These are phyloP conservation scores for Agrostemma githago DNA, from an alignment of 148 eudicot species.

Conservation along the genomic window DNA sequence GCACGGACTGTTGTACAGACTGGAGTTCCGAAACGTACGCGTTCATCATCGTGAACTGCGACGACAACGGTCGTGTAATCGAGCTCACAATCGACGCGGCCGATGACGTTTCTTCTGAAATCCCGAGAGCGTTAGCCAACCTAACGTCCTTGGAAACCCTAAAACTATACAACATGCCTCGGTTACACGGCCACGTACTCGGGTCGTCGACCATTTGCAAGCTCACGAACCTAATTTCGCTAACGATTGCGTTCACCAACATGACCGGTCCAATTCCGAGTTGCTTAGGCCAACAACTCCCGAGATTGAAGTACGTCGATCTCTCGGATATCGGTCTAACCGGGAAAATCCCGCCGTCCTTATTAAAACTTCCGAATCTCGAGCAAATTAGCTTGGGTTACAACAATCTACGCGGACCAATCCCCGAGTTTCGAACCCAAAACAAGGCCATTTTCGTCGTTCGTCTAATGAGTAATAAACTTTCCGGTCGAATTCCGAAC, in stretches of 20 bases:
- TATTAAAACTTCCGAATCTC: neutral
- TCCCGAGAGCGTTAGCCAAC: neutral
- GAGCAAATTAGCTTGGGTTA: neutral
- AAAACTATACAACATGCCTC: neutral
- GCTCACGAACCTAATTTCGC: neutral
- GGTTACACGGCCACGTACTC: neutral
- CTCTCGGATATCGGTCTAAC: neutral
- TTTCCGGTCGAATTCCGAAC: neutral
- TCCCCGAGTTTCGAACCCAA: neutral
- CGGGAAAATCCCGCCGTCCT: neutral
- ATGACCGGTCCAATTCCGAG: neutral
- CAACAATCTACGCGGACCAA: neutral
- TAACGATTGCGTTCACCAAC: neutral
- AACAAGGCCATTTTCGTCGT: neutral
- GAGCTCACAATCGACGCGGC: neutral
- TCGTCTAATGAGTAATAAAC: neutral
- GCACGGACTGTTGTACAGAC: neutral
- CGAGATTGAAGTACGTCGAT: neutral
- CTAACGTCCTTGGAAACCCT: neutral
- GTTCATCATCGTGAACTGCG: neutral
- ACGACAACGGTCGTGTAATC: neutral
- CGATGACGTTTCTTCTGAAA: neutral
- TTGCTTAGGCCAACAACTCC: neutral
- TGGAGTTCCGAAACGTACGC: neutral
- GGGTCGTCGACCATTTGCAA: neutral